Evolutionary conservation across 1,284 basidiomycete species (phyloP).

Genomic region (Fomitopsis schrenkii): DNA sequence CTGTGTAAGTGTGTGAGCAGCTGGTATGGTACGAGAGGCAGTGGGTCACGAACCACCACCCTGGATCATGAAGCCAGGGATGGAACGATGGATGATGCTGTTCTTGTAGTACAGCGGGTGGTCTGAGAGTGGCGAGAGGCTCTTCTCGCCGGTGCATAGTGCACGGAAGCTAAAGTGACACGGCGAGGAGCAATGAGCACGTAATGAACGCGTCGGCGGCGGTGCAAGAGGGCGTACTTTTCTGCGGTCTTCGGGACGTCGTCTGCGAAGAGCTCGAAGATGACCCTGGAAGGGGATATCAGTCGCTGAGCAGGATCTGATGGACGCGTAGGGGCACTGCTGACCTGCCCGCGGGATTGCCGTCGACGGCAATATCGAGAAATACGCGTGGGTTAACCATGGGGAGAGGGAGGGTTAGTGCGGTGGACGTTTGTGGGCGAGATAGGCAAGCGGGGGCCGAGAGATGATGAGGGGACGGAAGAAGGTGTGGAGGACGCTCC

Average conservation of each 20-base stretch:
- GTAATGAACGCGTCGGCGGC: neutral
- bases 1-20: slow-evolving; percentile 29
- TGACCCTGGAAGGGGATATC: slow-evolving; percentile 40
- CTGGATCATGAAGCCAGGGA: slow-evolving; percentile 87
- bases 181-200: slow-evolving; percentile 2
- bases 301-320: neutral
- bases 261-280: slow-evolving; percentile 81
- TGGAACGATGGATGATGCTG: slow-evolving; percentile 75
- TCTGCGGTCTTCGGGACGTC: slow-evolving; percentile 80
- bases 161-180: slow-evolving; percentile 67
- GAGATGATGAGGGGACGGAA: neutral
- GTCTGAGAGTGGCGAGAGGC: slow-evolving; percentile 57
- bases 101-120: slow-evolving; percentile 81
- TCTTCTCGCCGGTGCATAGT: slow-evolving; percentile 86
- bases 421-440: neutral
- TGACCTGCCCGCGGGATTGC: slow-evolving; percentile 56
- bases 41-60: slow-evolving; percentile 53
- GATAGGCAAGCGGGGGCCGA: neutral
- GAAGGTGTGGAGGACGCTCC: too few relatives aligned
- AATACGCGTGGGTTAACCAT: slow-evolving; percentile 62
- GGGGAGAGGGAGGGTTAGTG: neutral
- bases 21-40: neutral
- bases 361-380: slow-evolving; percentile 59
- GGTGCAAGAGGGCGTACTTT: slow-evolving; percentile 50
- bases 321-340: slow-evolving; percentile 12